Evolutionary conservation across 2,329 filamentous ascomycete species (phyloP).

Genomic region (Alternaria burnsii): DNA sequence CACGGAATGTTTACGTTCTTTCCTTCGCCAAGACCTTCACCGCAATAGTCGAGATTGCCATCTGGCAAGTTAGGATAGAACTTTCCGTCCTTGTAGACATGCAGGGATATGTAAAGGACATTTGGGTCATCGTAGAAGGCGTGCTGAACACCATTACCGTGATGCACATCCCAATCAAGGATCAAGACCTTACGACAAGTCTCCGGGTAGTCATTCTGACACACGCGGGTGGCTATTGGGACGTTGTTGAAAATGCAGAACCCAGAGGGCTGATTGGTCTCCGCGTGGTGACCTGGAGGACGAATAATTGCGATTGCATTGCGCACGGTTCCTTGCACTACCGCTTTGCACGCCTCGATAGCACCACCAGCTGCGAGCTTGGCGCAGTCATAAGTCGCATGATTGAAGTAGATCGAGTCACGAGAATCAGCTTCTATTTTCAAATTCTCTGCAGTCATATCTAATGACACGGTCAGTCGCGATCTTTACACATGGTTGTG

Average conservation of each 20-base stretch:
- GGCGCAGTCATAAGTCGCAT: conserved; percentile 81
- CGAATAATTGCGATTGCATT: conserved; percentile 96
- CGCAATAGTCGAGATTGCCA: conserved; percentile 68
- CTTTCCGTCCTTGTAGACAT: conserved; percentile 81
- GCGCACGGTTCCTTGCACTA: conserved; percentile 82
- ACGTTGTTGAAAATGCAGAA: conserved; percentile 99
- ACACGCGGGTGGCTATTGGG: conserved; percentile 87
- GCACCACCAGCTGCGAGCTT: conserved; percentile 88
- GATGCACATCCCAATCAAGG: conserved; percentile 85
- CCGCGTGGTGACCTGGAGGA: conserved; percentile 94
- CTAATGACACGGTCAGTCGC: conserved; percentile 27
- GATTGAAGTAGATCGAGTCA: conserved; percentile 68
- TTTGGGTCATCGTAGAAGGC: conserved; percentile 96
- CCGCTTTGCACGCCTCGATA: conserved; percentile 94
- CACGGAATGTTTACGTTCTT: conserved; percentile 75
- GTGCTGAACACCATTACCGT: conserved; percentile 92
- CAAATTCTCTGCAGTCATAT: conserved; percentile 67
- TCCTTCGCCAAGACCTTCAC: conserved; percentile 65
- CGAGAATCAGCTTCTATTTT: conserved; percentile 67
- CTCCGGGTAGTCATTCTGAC: conserved; percentile 81
- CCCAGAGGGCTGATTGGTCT: conserved; percentile 84
- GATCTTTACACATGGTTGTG: conserved; percentile 9
- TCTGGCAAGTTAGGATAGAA: conserved; percentile 80
- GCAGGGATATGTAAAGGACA: conserved; percentile 92
- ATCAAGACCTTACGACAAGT: conserved; percentile 88